Evolutionary conservation across 805 yeast genomes (phyloP).

Genomic region (Lipomyces mesembrius): DNA sequence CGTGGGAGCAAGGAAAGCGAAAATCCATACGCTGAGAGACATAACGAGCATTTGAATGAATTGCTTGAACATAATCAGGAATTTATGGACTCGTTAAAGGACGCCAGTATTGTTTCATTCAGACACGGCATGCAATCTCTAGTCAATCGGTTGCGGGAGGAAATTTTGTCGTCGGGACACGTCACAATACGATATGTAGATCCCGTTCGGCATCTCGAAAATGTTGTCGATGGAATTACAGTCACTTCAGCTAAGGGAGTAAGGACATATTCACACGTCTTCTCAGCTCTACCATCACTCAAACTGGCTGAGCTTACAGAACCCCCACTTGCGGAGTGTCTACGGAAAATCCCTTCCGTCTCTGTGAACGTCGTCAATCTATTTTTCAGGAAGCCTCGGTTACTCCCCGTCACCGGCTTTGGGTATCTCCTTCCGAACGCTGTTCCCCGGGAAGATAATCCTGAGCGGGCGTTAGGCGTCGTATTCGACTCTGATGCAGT

Average conservation of each 20-base stretch:
- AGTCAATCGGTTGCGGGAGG: conserved; percentile 8
- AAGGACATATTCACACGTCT: conserved; percentile 43
- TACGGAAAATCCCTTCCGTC: conserved; percentile 55
- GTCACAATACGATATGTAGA: conserved; percentile 11
- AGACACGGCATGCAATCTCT: conserved; percentile 28
- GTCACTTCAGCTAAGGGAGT: conserved; percentile 19
- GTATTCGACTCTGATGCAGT: conserved; percentile 81
- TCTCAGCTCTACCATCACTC: conserved; percentile 31
- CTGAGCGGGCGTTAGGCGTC: conserved; percentile 73
- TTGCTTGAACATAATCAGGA: conserved; percentile 44
- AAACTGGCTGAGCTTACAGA: conserved; percentile 18
- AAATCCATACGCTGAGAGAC: not conserved
- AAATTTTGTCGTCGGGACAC: conserved; percentile 6
- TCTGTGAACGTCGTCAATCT: conserved; percentile 73
- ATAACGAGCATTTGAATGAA: conserved; percentile 1
- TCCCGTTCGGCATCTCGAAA: conserved; percentile 14
- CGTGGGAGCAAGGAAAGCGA: not conserved
- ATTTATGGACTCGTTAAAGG: conserved; percentile 14
- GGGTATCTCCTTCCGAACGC: conserved; percentile 82
- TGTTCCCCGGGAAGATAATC: conserved; percentile 50
- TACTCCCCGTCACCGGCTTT: conserved; percentile 66
- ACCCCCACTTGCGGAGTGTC: conserved; percentile 3
- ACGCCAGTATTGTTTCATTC: conserved; percentile 27
- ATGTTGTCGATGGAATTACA: conserved; percentile 21
- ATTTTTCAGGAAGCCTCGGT: conserved; percentile 55